Evolutionary conservation across 345 rosid species (phyloP), one percentile per base, ranked within the genome.

Genomic region (Rhizophora mangle): DNA sequence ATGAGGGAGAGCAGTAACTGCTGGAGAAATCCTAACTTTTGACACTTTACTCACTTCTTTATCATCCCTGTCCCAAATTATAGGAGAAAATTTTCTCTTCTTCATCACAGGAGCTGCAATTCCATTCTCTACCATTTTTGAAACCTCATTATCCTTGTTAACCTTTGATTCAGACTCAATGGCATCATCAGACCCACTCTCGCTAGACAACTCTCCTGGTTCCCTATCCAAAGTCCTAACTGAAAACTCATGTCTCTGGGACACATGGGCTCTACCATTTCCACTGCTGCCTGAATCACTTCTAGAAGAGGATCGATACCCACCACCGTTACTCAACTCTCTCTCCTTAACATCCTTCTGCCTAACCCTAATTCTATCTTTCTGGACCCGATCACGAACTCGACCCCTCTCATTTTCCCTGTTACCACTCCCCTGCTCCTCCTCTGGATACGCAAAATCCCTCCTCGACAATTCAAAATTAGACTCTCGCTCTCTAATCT

Each of bases 201-300:
- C 99, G 71, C 99, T 96, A 21, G 99, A 96, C 80, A 96, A 80
- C 81, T 96, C 99, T 65, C 99, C 99, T 5, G 99, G 98, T 82
- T 96, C 99, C 85, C 78, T 92, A 77, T 96, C 98, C 47, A 79
- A 66, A 15, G 81, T 71, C 84, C 75, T 86, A 71, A 47, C 82
- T 13, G 84, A 70, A 56, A 83, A 57, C 29, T 73, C 83, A 43
- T 77, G 66, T 69, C 68, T 73, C 70, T 68, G 76, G 5, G 86
- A 87, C 46, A 85, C 83, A 55, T 46, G 70, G 19, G 61, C 30
- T 13, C 81, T 78, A 2, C 81, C 74, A 64, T 84, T 78, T 39
- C 81, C 84, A 81, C 82, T 74, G 47, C 83, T 78, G 15, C 88
- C 84, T 8, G 88, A 87, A 79, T 85, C 80, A 79, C 88, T 87